Conservation (phyloP, 1,139 yeast species). For the Lodderomyces jiufengensis region DNA sequence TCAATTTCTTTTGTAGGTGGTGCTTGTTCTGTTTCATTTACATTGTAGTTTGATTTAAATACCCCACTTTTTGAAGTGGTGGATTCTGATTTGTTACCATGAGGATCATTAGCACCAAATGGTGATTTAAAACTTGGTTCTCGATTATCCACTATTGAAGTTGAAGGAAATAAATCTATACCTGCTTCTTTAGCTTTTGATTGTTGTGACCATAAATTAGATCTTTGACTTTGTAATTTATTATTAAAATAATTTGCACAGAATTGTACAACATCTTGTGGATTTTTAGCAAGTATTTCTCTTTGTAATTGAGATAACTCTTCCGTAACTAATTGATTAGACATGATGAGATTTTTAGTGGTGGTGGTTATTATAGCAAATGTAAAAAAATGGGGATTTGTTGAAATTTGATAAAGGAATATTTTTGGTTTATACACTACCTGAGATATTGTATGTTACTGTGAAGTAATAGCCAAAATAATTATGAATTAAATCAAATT, state of each 20-base stretch:
- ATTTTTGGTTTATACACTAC: too few relatives aligned
- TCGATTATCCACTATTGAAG: conserved; percentile 25
- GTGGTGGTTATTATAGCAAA: too few relatives aligned
- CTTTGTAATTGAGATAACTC: conserved; percentile 63
- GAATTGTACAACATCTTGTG: conserved; percentile 67
- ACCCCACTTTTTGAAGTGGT: conserved; percentile 19
- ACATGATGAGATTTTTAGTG: conserved; percentile 1
- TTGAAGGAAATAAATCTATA: conserved; percentile 46
- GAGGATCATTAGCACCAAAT: conserved; percentile 58
- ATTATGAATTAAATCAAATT: conserved; percentile 76
- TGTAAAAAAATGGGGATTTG: conserved; percentile 1
- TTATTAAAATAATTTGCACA: conserved; percentile 68
- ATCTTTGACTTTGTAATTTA: conserved; percentile 59
- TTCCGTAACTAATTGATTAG: conserved; percentile 21
- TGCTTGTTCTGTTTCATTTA: conserved; percentile 25
- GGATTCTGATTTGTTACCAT: conserved; percentile 14
- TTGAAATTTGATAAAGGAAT: too few relatives aligned
- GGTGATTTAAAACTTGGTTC: conserved; percentile 62
- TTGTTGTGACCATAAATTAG: conserved; percentile 51
- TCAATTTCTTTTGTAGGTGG: conserved; percentile 11
- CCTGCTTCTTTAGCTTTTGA: conserved; percentile 52
- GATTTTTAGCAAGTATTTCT: conserved; percentile 60
- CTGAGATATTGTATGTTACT: too few relatives aligned
- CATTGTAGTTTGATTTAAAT: conserved; percentile 46
- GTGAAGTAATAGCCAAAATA: too few relatives aligned